phyloP scores from a whole-genome alignment of 192 early-diverging fungal species.

The Coemansia furcata region DNA sequence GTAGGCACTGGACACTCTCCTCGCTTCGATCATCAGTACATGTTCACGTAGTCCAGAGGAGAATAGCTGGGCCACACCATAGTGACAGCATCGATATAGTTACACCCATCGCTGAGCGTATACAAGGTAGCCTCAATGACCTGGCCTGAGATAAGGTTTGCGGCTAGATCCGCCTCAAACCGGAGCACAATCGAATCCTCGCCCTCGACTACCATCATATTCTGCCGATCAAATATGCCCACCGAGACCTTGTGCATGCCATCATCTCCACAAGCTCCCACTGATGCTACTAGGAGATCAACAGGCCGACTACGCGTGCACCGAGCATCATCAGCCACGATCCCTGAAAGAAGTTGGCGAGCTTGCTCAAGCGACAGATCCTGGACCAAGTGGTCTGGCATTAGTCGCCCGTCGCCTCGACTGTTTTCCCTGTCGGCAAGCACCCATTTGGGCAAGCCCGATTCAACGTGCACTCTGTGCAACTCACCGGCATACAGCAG shows the following conservation, averaged over 20 bases:
- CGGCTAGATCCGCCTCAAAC: conserved; percentile 20
- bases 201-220: conserved; percentile 7
- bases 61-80: conserved; percentile 53
- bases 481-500: conserved; percentile 39
- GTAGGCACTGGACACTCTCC: background rate
- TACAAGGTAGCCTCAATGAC: conserved; percentile 45
- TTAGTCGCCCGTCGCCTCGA: background rate
- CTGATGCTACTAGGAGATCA: conserved; percentile 23
- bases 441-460: conserved; percentile 41
- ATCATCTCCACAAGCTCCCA: background rate
- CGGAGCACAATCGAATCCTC: conserved; percentile 18
- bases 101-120: conserved; percentile 25
- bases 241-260: conserved; percentile 7
- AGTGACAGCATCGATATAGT: conserved; percentile 44
- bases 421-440: conserved; percentile 1
- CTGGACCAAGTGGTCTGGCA: background rate
- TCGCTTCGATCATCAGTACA: background rate
- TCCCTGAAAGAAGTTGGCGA: conserved; percentile 6
- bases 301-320: conserved; percentile 22
- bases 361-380: conserved; percentile 16
- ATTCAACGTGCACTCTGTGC: conserved; percentile 13
- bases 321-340: conserved; percentile 9
- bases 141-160: conserved; percentile 21
- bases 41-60: conserved; percentile 34
- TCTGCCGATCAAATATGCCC: conserved; percentile 24